Conservation (phyloP, 306 rosid genomes). For the Crataegus laevigata region DNA sequence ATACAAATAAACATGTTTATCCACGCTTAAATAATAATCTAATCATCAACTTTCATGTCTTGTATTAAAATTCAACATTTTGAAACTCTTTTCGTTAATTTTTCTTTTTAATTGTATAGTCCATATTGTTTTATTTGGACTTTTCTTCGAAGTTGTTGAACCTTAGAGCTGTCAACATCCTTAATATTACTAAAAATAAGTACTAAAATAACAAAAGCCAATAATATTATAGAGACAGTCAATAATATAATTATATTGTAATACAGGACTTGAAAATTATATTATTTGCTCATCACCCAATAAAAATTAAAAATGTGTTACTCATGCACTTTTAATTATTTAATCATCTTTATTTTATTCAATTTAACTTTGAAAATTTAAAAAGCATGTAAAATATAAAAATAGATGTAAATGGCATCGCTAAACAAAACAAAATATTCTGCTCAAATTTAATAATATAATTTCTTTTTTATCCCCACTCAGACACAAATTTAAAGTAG, state of each 20-base stretch:
- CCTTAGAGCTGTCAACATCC: background rate
- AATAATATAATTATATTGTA: background rate
- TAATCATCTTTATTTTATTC: too few relatives aligned
- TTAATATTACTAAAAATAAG: background rate
- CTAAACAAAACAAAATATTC: too few relatives aligned
- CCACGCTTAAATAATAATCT: too few relatives aligned
- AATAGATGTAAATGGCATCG: too few relatives aligned
- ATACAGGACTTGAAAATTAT: background rate
- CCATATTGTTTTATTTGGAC: background rate
- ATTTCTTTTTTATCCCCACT: background rate
- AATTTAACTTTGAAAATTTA: too few relatives aligned
- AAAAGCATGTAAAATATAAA: too few relatives aligned
- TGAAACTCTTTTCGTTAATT: too few relatives aligned
- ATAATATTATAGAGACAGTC: background rate
- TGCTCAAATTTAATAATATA: background rate
- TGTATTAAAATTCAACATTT: too few relatives aligned
- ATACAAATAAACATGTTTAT: rapidly evolving
- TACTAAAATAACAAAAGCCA: background rate
- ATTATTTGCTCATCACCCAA: background rate
- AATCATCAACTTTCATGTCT: too few relatives aligned
- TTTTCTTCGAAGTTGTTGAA: background rate
- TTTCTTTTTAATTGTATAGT: background rate
- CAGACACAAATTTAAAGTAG: background rate
- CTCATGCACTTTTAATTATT: too few relatives aligned
- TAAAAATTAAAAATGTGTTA: background rate